These are phyloP conservation scores for rapeseed (Brassica napus) DNA, from an alignment of 345 rosid genomes.

Conservation along the genomic window Da-Ae NC_063446.1:33032001-33032500, in stretches of 20 bases:
- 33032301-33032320: background rate
- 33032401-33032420: constrained; percentile 8
- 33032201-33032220: background rate
- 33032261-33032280: constrained; percentile 9
- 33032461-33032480: background rate
- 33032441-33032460: background rate
- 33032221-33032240: constrained; percentile 7
- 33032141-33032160: background rate
- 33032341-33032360: constrained; percentile 9
- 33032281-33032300: constrained; percentile 11
- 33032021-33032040: background rate
- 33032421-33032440: background rate
- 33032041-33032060: background rate
- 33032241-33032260: background rate
- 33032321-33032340: background rate
- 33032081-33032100: background rate
- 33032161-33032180: background rate
- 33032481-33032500: background rate
- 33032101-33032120: background rate
- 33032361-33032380: constrained; percentile 20
- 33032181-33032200: background rate
- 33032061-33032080: background rate
- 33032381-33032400: constrained; percentile 38
- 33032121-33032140: background rate
- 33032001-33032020: too few species aligned